A percentile compares a stretch with the other conserved stretches of the same genome.
Conservation (phyloP, 129 eudicot genomes). For the Tagetes erecta region DNA sequence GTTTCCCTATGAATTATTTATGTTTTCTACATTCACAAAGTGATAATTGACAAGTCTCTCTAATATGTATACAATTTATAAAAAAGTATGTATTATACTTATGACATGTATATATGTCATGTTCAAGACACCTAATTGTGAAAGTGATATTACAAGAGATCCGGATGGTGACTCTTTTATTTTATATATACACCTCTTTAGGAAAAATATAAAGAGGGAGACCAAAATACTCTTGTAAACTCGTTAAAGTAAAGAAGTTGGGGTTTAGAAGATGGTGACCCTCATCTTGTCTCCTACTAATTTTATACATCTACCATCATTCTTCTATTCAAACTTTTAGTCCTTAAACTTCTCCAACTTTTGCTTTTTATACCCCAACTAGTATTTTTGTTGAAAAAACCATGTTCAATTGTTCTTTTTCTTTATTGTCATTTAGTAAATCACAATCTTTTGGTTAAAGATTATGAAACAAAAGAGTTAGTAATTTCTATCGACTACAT, state of each 20-base stretch:
- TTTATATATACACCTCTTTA: constrained; percentile 8
- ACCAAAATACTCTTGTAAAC: constrained; percentile 31
- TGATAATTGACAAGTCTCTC: too few species aligned
- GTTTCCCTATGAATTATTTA: too few species aligned
- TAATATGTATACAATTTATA: too few species aligned
- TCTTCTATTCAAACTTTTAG: background rate
- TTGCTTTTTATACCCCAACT: too few species aligned
- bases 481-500: too few species aligned
- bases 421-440: too few species aligned
- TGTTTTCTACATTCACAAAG: too few species aligned
- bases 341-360: constrained; percentile 1
- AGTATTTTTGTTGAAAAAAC: too few species aligned
- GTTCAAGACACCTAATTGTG: constrained; percentile 38
- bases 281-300: constrained; percentile 26
- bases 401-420: too few species aligned
- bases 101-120: constrained; percentile 20
- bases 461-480: too few species aligned
- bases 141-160: constrained; percentile 31
- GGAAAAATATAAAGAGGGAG: constrained; percentile 18
- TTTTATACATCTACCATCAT: constrained; percentile 11
- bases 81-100: background rate
- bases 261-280: constrained; percentile 28
- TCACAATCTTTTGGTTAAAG: too few species aligned
- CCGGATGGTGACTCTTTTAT: constrained; percentile 33
- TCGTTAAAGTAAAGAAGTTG: constrained; percentile 23